phyloP scores from a whole-genome alignment of 805 yeast genomes.

The Candida vaughaniae region DNA sequence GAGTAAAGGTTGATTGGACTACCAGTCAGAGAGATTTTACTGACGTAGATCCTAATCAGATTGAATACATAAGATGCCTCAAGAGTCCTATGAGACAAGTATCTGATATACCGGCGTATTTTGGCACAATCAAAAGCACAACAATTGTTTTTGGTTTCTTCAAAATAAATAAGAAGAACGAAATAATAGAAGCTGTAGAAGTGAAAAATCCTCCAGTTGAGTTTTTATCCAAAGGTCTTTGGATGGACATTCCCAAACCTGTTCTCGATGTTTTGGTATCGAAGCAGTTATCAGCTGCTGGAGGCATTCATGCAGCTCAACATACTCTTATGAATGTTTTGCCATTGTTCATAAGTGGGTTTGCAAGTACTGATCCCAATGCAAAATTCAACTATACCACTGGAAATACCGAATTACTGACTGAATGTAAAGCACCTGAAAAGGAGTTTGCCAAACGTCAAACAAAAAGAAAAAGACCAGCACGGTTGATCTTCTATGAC shows the following conservation, averaged over 20 bases:
- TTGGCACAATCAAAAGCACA: constrained; percentile 72
- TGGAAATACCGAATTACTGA: constrained; percentile 61
- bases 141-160: constrained; percentile 89
- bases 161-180: constrained; percentile 72
- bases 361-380: constrained; percentile 48
- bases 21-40: constrained; percentile 91
- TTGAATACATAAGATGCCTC: constrained; percentile 61
- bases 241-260: constrained; percentile 81
- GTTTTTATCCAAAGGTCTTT: constrained; percentile 73
- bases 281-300: constrained; percentile 72
- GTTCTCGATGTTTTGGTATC: constrained; percentile 57
- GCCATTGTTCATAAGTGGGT: constrained; percentile 71
- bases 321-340: constrained; percentile 82
- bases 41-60: constrained; percentile 83
- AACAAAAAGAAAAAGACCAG: constrained; percentile 75
- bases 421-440: constrained; percentile 97
- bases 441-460: constrained; percentile 85
- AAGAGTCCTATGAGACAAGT: constrained; percentile 20
- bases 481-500: constrained; percentile 81
- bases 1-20: constrained; percentile 93
- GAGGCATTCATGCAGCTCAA: constrained; percentile 95
- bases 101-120: constrained; percentile 59
- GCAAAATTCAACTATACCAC: constrained; percentile 26
- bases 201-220: constrained; percentile 84
- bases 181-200: constrained; percentile 91